Base-by-base conservation (phyloP, 2,329 filamentous ascomycete species). In the Basipetospora chlamydospora region DNA sequence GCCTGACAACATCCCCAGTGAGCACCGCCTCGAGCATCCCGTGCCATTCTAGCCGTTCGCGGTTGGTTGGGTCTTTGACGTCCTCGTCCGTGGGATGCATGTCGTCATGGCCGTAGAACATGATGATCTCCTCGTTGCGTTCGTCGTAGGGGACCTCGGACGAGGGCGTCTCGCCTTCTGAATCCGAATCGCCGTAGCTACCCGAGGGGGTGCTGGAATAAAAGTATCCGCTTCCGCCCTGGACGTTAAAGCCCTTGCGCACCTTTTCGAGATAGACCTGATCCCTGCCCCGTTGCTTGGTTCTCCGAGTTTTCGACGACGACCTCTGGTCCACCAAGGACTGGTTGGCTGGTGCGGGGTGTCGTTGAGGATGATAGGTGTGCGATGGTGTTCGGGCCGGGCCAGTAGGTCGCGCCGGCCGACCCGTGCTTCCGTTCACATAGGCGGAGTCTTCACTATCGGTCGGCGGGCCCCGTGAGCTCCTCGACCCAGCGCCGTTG, bases 11-110 rank as follows among this genome's bases (percentile, higher is more conserved):
- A 55, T 98, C 90, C 45, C 90, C 90, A 1, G 87, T 95, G 46
- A 98, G 63, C 4, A 98, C 90, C 11, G 88, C 92, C 41, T 88
- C 84, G 39, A 98, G 63, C 90, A 98, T 98, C 3, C 85, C 85
- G 58, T 98, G 87, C 90, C 90, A 98, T 58, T 98, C 90, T 17
- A 98, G 65, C 30, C 88, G 70, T 57, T 96, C 90, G 42, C 87
- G 72, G 51, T 87, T 95, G 43, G 78, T 76, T 1, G 86, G 82
- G 47, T 95, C 82, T 55, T 82, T 80, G 36, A 96, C 59, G 54
- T 98, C 90, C 49, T 96, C 90, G 17, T 84, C 69, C 3, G 84
- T 90, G 1, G 87, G 87, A 48, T 90, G 82, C 45, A 85, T 73
- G 46, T 90, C 80, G 49, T 95, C 85, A 49, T 88, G 86, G 40